Base-by-base conservation (phyloP, 2,329 filamentous ascomycete genomes). In the Ceratocystis cubensis region DNA sequence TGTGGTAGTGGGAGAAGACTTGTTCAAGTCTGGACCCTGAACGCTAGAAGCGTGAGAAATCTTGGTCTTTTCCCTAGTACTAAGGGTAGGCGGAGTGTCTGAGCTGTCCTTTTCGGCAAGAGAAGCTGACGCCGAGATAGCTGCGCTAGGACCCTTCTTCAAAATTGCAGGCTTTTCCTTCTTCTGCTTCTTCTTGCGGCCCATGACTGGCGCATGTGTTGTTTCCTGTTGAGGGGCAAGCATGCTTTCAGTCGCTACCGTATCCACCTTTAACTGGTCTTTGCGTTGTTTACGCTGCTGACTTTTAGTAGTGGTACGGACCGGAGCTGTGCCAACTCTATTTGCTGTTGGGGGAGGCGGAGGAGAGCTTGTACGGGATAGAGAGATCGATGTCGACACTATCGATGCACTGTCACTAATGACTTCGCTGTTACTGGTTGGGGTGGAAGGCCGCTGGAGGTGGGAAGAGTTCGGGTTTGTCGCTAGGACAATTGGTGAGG, bases 111-210 rank as follows among this genome's bases (percentile, higher is more conserved):
- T 37, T 5, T 64, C 63, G 15, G 20, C 28, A 22, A n/a, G 20
- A 3, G 30, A 50, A 56, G 3, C 30, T 17, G 30, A 45, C 5
- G 46, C 17, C 22, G 46, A 22, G 28, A 37, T 33, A 69, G 50
- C 61, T 71, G 72, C n/a, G 63, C 59, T 13, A 41, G 63, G 46
- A 20, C 66, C 56, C 62, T 69, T 66, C 59, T 70, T 68, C 0
- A 71, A 65, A 56, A 75, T 74, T 6, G 65, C 44, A 15, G 75
- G 74, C 71, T 84, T 86, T 71, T 88, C 85, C 76, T 91, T 93
- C 79, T 89, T 91, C 73, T 89, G 84, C 77, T 93, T 94, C 79
- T 91, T 93, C 79, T 91, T 91, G 64, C 89, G 84, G 44, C 88
- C 88, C 62, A 91, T 74, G 50, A 95, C 88, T 0, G 90, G 89